These are phyloP conservation scores for Cercophora newfieldiana DNA, from an alignment of 495 filamentous ascomycete species.

Conservation along the genomic window DNA sequence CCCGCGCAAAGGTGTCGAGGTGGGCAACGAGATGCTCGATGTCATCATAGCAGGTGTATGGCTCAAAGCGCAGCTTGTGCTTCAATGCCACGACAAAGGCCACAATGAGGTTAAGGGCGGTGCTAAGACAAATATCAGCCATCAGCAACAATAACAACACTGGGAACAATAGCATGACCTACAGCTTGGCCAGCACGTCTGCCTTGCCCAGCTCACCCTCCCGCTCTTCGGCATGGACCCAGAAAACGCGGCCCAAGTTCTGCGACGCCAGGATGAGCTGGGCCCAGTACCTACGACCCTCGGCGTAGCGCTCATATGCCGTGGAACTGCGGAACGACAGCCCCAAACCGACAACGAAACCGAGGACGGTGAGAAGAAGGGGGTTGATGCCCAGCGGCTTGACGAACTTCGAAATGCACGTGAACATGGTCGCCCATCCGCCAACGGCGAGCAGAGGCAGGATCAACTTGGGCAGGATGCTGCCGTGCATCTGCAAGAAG, in stretches of 20 bases:
- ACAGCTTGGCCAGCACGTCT: conserved; percentile 72
- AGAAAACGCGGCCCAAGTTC: conserved; percentile 73
- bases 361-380: conserved; percentile 77
- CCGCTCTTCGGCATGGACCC: conserved; percentile 71
- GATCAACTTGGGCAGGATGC: conserved; percentile 78
- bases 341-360: conserved; percentile 85
- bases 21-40: conserved; percentile 57
- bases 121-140: conserved; percentile 41
- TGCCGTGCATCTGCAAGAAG: conserved; percentile 78
- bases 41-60: conserved; percentile 74
- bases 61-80: conserved; percentile 86
- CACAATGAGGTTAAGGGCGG: conserved; percentile 77
- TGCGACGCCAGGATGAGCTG: conserved; percentile 70
- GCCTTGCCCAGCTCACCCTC: conserved; percentile 60
- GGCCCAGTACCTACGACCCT: conserved; percentile 77
- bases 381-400: conserved; percentile 61
- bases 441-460: conserved; percentile 68
- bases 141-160: too few relatives aligned
- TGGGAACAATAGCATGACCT: conserved; percentile 21
- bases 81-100: conserved; percentile 77
- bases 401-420: conserved; percentile 46
- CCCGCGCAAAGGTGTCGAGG: conserved; percentile 69
- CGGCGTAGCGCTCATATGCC: conserved; percentile 79
- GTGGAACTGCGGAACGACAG: conserved; percentile 82
- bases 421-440: conserved; percentile 69